phyloP scores from a whole-genome alignment of 805 yeast genomes.

The Brettanomyces nanus region DNA sequence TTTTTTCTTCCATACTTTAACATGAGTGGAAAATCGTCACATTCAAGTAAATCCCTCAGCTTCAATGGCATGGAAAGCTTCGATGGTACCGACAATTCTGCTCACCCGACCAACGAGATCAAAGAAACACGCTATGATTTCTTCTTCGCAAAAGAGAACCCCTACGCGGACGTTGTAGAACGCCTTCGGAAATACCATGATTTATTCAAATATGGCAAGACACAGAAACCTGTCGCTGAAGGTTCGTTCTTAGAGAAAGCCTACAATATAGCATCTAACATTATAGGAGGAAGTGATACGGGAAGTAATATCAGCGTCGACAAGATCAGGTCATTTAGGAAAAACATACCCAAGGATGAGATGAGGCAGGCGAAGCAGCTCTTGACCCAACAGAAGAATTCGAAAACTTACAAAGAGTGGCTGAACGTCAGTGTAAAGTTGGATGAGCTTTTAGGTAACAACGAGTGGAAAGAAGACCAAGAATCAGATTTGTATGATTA shows the following conservation, averaged over 20 bases:
- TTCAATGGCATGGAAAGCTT: no score
- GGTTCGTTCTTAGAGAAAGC: neutral
- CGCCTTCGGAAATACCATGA: constrained; percentile 3
- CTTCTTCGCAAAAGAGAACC: constrained; percentile 14
- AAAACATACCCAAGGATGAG: constrained; percentile 4
- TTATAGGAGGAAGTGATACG: neutral
- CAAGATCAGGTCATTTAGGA: neutral
- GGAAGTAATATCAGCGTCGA: neutral
- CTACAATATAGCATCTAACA: neutral
- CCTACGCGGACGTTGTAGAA: constrained; percentile 22
- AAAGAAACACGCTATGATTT: constrained; percentile 16
- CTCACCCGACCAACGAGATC: constrained; percentile 4
- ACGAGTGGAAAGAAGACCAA: constrained; percentile 61
- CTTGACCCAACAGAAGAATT: constrained; percentile 31
- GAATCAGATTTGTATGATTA: constrained; percentile 70
- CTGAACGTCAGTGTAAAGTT: constrained; percentile 48
- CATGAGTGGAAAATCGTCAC: no score
- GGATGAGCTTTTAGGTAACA: constrained; percentile 57
- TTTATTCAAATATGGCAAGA: neutral
- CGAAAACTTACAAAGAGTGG: constrained; percentile 55
- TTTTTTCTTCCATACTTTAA: neutral
- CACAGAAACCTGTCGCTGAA: neutral
- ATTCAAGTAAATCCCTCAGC: no score
- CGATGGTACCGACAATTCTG: no score
- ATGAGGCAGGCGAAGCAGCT: constrained; percentile 2